Base-by-base conservation (phyloP, 257 asterid genomes). In the Rehmannia glutinosa region DNA sequence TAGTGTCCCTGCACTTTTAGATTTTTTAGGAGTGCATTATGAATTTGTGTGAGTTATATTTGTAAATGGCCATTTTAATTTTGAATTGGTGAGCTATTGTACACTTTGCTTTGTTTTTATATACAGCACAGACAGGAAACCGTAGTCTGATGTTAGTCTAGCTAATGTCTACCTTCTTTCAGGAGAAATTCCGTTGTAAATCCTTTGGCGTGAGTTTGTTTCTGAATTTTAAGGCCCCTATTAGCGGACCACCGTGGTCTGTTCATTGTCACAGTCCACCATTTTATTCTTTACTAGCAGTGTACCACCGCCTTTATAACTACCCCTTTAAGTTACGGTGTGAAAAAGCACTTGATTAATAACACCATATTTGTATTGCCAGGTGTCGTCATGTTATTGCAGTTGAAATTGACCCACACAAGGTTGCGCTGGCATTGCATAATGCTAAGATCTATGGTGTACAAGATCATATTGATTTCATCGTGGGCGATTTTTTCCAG, bases 361-460 rank as follows among this genome's bases (percentile, higher is more conserved):
- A n/a, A 73, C 25, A 52, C 67, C 49, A 9, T 64, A 23, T 61
- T 71, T 33, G 11, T 70, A 25, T 46, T 66, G 38, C 12, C 77
- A 90, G 97, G 83, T 77, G 96, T 63, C 75, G 67, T 69, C 90
- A 50, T 70, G 97, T 92, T 70, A 61, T 90, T 74, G 97, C 98
- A 8, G 77, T 92, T 49, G 98, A 92, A 66, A 86, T 83, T 69
- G 98, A 92, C 60, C 98, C 96, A 5, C 73, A 66, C 42, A 87
- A 75, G 79, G 76, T 84, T 61, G 83, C 77, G 8, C 39, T 87
- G 64, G 97, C 96, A 13, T 46, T 53, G 47, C 82, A 86, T 70
- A 92, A 90, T 73, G 98, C 97, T 30, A 87, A 77, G 77, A 78
- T 92, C 60, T 90, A 92, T 61, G 98, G 97, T 56, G 97, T 92